Percentiles rank a stretch among this genome's conserved stretches.
Evolutionary conservation across 1,284 basidiomycete genomes (phyloP).

Genomic region (Boletus mariae): DNA sequence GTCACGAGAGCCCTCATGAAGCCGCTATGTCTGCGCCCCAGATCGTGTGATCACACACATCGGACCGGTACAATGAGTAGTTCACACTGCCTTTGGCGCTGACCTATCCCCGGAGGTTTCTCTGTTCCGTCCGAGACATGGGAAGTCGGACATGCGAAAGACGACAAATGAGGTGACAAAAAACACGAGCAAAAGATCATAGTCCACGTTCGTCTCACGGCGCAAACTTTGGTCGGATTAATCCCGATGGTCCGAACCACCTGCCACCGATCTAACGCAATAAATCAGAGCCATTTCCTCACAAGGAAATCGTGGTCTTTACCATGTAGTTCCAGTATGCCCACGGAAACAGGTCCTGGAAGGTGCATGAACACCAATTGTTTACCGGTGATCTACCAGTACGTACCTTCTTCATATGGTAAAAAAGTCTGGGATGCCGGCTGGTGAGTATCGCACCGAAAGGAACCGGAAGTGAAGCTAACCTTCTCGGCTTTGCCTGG

Average conservation of each 20-base stretch:
- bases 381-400: neutral
- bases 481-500: conserved; percentile 68
- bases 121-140: conserved; percentile 20
- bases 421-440: conserved; percentile 59
- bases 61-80: conserved; percentile 5
- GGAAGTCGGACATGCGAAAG: neutral
- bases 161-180: conserved; percentile 10
- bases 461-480: conserved; percentile 14
- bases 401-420: conserved; percentile 85
- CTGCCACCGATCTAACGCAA: conserved; percentile 52
- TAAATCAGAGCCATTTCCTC: neutral
- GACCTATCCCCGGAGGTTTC: neutral
- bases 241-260: conserved; percentile 64
- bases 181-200: neutral
- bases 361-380: neutral
- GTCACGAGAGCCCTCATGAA: neutral
- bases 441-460: conserved; percentile 5
- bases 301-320: conserved; percentile 13
- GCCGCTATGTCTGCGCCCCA: neutral
- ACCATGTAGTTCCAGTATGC: conserved; percentile 88
- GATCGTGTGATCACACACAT: neutral
- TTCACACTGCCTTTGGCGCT: neutral
- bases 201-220: conserved; percentile 8
- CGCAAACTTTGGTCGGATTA: conserved; percentile 44
- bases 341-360: conserved; percentile 79